Evolutionary conservation across 2,329 filamentous ascomycete genomes (phyloP).

Genomic region (Monilinia polystroma): DNA sequence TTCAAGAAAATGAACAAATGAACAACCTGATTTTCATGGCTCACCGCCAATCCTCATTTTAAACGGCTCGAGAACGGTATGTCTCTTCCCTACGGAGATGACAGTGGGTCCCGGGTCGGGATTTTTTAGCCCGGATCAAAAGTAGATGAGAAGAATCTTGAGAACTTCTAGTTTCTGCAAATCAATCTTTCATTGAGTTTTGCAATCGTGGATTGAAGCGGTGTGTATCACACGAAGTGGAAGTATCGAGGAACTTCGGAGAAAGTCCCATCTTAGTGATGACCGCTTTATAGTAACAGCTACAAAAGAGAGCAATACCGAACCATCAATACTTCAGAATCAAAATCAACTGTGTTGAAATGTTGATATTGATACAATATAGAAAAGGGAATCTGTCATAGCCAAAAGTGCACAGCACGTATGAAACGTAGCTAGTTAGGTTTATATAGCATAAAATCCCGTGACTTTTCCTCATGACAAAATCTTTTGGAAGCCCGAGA

Average conservation of each 20-base stretch:
- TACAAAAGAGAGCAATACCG: too few species aligned
- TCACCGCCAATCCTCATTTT: conserved; percentile 14
- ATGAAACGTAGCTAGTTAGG: too few species aligned
- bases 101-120: conserved; percentile 11
- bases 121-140: background rate
- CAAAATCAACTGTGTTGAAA: too few species aligned
- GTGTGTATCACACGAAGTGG: conserved; percentile 9
- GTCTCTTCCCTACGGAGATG: conserved; percentile 8
- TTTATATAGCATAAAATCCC: too few species aligned
- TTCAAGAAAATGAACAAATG: background rate
- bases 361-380: too few species aligned
- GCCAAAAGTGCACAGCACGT: too few species aligned
- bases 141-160: background rate
- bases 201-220: conserved; percentile 5
- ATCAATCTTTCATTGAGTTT: background rate
- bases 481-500: too few species aligned
- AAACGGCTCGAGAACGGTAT: background rate
- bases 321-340: too few species aligned
- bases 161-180: conserved; percentile 1
- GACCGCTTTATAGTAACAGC: background rate
- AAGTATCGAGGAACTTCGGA: background rate
- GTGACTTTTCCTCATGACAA: too few species aligned
- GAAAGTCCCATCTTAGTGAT: background rate
- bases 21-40: background rate
- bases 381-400: too few species aligned